Conservation (phyloP, 2,329 filamentous ascomycete genomes). For the Phyllosticta citriasiana region DNA sequence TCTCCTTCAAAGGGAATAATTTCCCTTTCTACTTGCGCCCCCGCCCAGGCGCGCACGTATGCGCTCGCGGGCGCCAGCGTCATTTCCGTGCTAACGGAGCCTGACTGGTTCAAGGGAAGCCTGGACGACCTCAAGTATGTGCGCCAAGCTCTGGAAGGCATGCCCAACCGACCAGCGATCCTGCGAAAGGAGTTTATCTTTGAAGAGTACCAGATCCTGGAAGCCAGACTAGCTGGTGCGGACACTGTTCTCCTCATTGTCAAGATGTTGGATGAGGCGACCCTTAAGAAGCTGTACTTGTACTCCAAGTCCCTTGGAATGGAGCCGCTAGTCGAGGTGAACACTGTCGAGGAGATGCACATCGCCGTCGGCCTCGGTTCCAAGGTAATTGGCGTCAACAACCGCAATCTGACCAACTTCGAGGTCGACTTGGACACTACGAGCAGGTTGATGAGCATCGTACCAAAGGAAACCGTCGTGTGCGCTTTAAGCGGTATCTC, state of each 20-base stretch:
- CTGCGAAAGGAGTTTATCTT: slow-evolving; percentile 96
- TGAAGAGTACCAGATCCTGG: slow-evolving; percentile 95
- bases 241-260: slow-evolving; percentile 94
- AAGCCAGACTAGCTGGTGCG: slow-evolving; percentile 83
- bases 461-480: slow-evolving; percentile 75
- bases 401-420: slow-evolving; percentile 91
- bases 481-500: slow-evolving; percentile 93
- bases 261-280: slow-evolving; percentile 80
- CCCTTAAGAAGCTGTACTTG: slow-evolving; percentile 68
- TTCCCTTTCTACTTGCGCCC: slow-evolving; percentile 75
- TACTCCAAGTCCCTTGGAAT: slow-evolving; percentile 88
- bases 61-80: slow-evolving; percentile 90
- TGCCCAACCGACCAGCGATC: slow-evolving; percentile 86
- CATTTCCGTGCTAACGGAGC: slow-evolving; percentile 96
- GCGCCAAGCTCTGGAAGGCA: slow-evolving; percentile 75
- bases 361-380: slow-evolving; percentile 77
- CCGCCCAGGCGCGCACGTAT: slow-evolving; percentile 82
- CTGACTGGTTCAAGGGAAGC: slow-evolving; percentile 98
- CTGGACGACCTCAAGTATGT: slow-evolving; percentile 87
- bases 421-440: slow-evolving; percentile 93
- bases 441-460: slow-evolving; percentile 75
- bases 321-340: slow-evolving; percentile 96
- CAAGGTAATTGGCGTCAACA: slow-evolving; percentile 93
- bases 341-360: slow-evolving; percentile 87
- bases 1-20: slow-evolving; percentile 96